Conservation (phyloP, 2,329 filamentous ascomycete species). For the Aspergillus puulaauensis region DNA sequence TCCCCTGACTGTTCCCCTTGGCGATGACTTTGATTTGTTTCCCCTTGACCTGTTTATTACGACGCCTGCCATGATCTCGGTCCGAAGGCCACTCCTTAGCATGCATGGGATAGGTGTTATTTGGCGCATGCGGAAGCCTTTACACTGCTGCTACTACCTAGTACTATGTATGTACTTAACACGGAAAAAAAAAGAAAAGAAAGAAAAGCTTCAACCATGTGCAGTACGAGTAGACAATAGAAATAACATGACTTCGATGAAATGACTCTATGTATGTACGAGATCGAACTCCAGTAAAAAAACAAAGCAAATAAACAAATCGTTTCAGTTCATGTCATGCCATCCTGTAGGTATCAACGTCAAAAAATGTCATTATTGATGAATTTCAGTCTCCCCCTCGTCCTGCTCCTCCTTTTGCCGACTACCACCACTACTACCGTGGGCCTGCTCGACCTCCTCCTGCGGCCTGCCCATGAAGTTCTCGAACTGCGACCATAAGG, state of each 20-base stretch:
- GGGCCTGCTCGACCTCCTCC: constrained; percentile 35
- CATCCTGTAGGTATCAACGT: not conserved
- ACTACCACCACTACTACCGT: constrained; percentile 9
- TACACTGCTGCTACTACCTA: not conserved
- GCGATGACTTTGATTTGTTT: constrained; percentile 4
- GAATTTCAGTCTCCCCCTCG: constrained; percentile 22
- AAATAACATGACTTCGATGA: constrained; percentile 2
- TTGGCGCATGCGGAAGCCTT: constrained; percentile 29
- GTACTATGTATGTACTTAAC: constrained; percentile 21
- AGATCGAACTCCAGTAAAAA: not conserved
- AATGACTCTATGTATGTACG: constrained; percentile 1
- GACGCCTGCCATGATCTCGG: constrained; percentile 33
- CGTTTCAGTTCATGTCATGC: constrained; percentile 1
- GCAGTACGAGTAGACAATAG: not conserved
- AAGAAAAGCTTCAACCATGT: not conserved
- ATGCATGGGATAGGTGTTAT: constrained; percentile 43
- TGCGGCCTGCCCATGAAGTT: constrained; percentile 82
- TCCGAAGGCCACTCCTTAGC: constrained; percentile 29
- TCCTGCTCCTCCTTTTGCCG: constrained; percentile 27
- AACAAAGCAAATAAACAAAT: not conserved
- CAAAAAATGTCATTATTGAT: constrained; percentile 6
- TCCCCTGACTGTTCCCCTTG: constrained; percentile 5
- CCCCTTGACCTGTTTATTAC: constrained; percentile 8
- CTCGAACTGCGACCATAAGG: constrained; percentile 96
- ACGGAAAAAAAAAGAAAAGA: constrained; percentile 11